Conservation (phyloP, 352 stramenopile species). For the Phytophthora quininea region DNA sequence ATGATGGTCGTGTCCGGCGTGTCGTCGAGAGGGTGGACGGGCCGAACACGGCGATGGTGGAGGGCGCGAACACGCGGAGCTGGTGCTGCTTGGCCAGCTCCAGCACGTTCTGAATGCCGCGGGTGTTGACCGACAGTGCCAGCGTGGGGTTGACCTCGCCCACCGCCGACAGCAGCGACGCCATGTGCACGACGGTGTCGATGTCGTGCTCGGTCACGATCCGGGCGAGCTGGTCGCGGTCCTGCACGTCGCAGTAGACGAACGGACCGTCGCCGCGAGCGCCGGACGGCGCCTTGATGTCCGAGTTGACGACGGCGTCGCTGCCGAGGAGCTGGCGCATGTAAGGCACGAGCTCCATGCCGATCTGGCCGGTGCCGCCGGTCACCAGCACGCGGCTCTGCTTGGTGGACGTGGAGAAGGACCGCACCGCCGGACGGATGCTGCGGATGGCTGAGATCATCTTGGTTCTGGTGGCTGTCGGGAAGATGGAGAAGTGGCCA, state of each 20-base stretch:
- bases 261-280: constrained; percentile 60
- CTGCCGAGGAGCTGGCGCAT: constrained; percentile 67
- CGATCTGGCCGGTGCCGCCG: constrained; percentile 83
- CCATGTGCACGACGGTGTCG: constrained; percentile 92
- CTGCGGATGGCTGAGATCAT: too few relatives aligned
- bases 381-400: constrained; percentile 75
- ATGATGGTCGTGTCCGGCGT: constrained; percentile 92
- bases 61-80: constrained; percentile 88
- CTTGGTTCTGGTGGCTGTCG: too few relatives aligned
- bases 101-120: constrained; percentile 90
- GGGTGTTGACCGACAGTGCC: constrained; percentile 90
- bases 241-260: constrained; percentile 85
- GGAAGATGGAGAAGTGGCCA: too few relatives aligned
- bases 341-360: constrained; percentile 87
- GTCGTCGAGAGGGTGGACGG: constrained; percentile 81
- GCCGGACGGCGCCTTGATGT: constrained; percentile 68
- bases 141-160: constrained; percentile 91
- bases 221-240: constrained; percentile 71
- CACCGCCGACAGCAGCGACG: constrained; percentile 88
- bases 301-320: constrained; percentile 79
- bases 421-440: constrained; percentile 8
- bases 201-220: constrained; percentile 90
- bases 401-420: constrained; percentile 18
- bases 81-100: constrained; percentile 90
- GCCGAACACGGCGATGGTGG: constrained; percentile 92